Base-by-base conservation (phyloP, 805 yeast species). In the Candida quercuum region DNA sequence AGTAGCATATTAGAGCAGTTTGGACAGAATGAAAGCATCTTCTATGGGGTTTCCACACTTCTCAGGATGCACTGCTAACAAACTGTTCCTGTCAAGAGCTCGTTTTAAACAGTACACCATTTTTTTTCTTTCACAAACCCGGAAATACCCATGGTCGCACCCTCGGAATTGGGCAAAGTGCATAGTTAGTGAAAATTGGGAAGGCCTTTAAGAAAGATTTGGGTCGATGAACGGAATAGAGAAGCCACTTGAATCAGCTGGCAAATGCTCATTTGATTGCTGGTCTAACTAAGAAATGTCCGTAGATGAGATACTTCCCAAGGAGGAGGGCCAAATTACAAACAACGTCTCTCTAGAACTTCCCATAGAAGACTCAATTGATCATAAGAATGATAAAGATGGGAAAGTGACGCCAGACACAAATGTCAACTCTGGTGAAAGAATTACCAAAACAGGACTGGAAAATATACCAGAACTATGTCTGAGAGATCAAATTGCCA, bases 1-100 rank as follows among this genome's bases (percentile, higher is more conserved):
- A 84, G 69, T 17, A 93, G 72, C 95, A 93, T 85, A 51, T 91
- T 91, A 15, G 95, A 79, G 60, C 99, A 91, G 55, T 82, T 76
- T 5, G 98, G 99, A 56, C 99, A 91, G 59, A 91, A 91, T 1
- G 97, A 86, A 37, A 91, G 70, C 99, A 91, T 91, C 23, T 25
- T 22, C n/a, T 19, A 17, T 10, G 16, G 10, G 22, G 22, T 8
- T 8, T 19, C 13, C 12, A 16, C 16, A 17, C 31, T 28, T 6
- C 18, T 28, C 31, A 9, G n/a, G 6, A 28, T 17, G 13, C 11
- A n/a, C n/a, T n/a, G n/a, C n/a, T n/a, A n/a, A n/a, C n/a, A n/a
- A n/a, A n/a, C n/a, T n/a, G n/a, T n/a, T n/a, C n/a, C n/a, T n/a
- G n/a, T n/a, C n/a, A n/a, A n/a, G n/a, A n/a, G n/a, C n/a, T 16